Conservation (phyloP, 345 rosid species). For the Aquilaria sinensis region DNA sequence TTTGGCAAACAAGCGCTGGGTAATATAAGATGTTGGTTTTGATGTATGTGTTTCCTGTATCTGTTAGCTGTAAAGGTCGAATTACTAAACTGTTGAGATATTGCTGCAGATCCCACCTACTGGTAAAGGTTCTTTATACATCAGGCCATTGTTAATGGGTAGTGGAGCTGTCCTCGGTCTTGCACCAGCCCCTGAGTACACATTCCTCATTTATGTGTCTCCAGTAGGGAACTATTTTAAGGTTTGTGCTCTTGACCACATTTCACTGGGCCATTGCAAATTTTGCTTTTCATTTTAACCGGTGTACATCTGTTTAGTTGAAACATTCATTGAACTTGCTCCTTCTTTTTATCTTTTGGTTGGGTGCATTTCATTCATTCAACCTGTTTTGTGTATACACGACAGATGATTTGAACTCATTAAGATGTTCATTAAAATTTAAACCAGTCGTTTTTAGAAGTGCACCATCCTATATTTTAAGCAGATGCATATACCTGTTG, state of each 20-base stretch:
- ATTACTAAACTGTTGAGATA: constrained; percentile 9
- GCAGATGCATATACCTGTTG: no score
- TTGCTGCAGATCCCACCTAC: constrained; percentile 73
- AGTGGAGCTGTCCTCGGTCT: constrained; percentile 95
- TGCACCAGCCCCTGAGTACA: constrained; percentile 96
- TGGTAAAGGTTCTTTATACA: constrained; percentile 89
- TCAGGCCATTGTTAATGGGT: constrained; percentile 93
- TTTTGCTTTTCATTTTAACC: neutral
- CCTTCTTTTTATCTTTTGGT: no score
- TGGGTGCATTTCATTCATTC: no score
- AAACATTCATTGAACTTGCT: no score
- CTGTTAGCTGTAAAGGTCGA: constrained; percentile 1
- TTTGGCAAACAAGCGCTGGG: constrained; percentile 96
- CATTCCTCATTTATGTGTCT: constrained; percentile 83
- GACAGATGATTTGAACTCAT: no score
- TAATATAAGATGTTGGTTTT: constrained; percentile 17
- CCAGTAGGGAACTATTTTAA: constrained; percentile 97
- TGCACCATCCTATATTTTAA: no score
- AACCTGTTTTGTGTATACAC: no score
- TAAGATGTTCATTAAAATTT: no score
- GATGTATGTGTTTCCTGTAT: neutral
- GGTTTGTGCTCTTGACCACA: constrained; percentile 26
- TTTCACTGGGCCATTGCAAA: neutral
- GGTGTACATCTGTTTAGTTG: no score
- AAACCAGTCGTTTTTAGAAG: no score